Base-by-base conservation (phyloP, 2,329 filamentous ascomycete genomes). In the Ceratocystis destructans region DNA sequence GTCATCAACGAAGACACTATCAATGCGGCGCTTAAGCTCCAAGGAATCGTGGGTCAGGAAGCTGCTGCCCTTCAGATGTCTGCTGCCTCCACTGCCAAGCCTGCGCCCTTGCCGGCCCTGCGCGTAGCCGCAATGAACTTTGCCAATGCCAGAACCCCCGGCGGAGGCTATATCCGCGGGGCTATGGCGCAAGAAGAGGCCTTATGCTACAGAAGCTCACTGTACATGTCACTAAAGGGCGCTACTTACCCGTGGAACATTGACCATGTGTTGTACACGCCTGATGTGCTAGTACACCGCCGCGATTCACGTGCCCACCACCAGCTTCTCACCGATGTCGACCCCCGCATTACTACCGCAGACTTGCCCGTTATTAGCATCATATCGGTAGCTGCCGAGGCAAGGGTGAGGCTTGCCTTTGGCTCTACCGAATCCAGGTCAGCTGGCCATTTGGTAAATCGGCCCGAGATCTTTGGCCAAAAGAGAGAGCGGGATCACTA, bases 141-240 rank as follows among this genome's bases (percentile, higher is more conserved):
- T 44, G 64, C 64, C 4, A 66, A 66, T 45, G 64, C 64, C 8
- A 48, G 50, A n/a, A 66, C 41, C 1, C 79, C 82, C 0, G 87
- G 86, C n/a, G 86, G 87, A 22, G 85, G 84, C 20, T 89, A 85
- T 80, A 72, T 79, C 3, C 78, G 78, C 46, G 86, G 86, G 45
- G 78, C 83, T 65, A 74, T 82, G 37, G 86, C 86, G 0, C 87
- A 89, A 73, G 86, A 89, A 74, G 87, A 89, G 75, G 80, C 82
- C 2, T 77, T 89, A 5, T 89, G 85, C 74, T 86, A 84, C 72
- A 81, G 86, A 55, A 83, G 79, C 59, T 81, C 82, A 0, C 78
- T 85, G 6, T 79, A 74, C 33, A 71, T 78, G 37, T 80, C 79
- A 22, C 75, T 84, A 0, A 74, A 78, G 67, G 69, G 71, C 25